These are phyloP conservation scores for Schwanniomyces sp. DNA, from an alignment of 805 yeast genomes.

Conservation along the genomic window DNA sequence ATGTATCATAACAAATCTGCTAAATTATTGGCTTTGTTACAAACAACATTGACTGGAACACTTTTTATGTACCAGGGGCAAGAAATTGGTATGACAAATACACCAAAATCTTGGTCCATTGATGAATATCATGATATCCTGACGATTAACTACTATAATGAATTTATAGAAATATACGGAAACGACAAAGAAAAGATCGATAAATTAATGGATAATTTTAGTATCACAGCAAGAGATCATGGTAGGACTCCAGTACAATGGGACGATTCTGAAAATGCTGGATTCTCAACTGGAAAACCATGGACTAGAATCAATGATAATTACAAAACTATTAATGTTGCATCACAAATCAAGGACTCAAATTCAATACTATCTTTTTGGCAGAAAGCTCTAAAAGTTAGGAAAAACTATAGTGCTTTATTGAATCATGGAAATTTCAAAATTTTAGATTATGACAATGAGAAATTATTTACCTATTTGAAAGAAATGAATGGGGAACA, in stretches of 20 bases:
- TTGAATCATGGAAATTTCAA: conserved; percentile 48
- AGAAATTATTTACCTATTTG: conserved; percentile 39
- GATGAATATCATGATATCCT: conserved; percentile 53
- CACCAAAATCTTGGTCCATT: conserved; percentile 46
- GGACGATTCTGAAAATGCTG: conserved; percentile 45
- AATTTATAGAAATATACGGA: conserved; percentile 25
- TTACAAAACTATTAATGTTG: conserved; percentile 49
- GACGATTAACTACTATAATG: conserved; percentile 41
- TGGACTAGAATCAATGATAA: conserved; percentile 56
- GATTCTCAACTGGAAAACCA: conserved; percentile 49
- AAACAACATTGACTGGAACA: conserved; percentile 52
- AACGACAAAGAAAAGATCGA: conserved; percentile 15
- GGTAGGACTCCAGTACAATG: conserved; percentile 60
- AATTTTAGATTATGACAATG: conserved; percentile 43
- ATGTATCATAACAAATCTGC: conserved; percentile 41
- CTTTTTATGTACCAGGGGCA: conserved; percentile 61
- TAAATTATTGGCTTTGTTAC: conserved; percentile 48
- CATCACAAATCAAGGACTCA: conserved; percentile 44
- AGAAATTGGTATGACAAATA: conserved; percentile 56
- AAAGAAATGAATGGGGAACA: conserved; percentile 32
- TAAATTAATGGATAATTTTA: conserved; percentile 31
- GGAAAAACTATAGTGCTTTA: conserved; percentile 45
- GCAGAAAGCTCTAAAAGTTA: conserved; percentile 39
- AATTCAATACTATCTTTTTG: conserved; percentile 48
- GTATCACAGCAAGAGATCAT: conserved; percentile 48